These are phyloP conservation scores for Eimeria maxima DNA, from an alignment of 169 alveolate genomes.

Conservation along the genomic window DNA sequence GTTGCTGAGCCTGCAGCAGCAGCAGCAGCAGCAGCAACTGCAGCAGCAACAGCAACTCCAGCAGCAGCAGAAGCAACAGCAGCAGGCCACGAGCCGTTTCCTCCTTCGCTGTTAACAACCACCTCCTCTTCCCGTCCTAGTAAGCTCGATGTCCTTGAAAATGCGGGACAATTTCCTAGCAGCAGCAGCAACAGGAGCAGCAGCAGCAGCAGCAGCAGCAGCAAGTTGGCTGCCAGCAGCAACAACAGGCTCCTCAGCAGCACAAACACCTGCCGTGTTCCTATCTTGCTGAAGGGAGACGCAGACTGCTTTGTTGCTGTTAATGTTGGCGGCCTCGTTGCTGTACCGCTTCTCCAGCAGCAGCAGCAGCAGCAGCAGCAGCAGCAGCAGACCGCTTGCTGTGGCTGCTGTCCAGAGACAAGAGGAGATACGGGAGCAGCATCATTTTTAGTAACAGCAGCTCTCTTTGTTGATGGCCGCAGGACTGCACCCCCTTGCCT, in stretches of 20 bases:
- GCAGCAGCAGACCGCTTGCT: background rate
- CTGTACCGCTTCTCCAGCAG: background rate
- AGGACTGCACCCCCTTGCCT: constrained; percentile 35
- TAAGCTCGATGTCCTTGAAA: background rate
- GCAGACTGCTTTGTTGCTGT: constrained; percentile 36
- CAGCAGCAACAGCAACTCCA: background rate
- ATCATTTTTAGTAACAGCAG: background rate
- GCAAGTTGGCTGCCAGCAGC: background rate
- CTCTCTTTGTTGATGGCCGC: constrained; percentile 34
- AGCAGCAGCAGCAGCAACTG: background rate
- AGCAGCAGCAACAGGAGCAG: constrained; percentile 50
- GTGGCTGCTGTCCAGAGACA: background rate
- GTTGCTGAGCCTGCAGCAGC: background rate
- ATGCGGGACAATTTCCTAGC: background rate
- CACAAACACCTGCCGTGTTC: constrained; percentile 52
- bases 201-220: background rate
- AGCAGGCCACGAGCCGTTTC: background rate
- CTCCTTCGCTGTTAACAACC: background rate
- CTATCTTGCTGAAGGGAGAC: constrained; percentile 27
- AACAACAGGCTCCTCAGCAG: constrained; percentile 35
- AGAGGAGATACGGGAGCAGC: background rate
- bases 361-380: too few relatives aligned
- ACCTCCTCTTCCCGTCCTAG: background rate
- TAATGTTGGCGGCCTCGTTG: constrained; percentile 34
- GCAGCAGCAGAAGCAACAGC: constrained; percentile 16